Base-by-base conservation (phyloP, 2,329 filamentous ascomycete species). In the Alternaria atra region DNA sequence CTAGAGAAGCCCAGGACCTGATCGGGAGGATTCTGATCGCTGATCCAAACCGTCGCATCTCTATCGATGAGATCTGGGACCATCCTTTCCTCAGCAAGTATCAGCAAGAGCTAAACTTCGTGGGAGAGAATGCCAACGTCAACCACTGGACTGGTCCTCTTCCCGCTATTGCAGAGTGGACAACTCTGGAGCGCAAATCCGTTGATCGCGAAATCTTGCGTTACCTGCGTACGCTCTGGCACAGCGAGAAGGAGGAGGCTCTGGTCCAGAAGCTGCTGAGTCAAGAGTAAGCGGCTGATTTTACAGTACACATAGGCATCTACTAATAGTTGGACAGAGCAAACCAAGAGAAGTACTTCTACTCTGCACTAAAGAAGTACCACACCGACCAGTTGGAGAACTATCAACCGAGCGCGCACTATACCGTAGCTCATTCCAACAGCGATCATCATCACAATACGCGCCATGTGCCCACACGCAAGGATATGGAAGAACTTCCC, bases 271-370 rank as follows among this genome's bases (percentile, higher is more conserved):
- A 89, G 71, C 83, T 98, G n/a, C 67, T 82, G 54, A 82, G 77
- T 67, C 71, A 78, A 43, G 81, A 84, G 69, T 80, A 77, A 77
- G 77, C 68, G 29, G 20, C 34, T 12, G 7, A 15, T 12, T 12
- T n/a, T 13, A 30, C 23, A 7, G 5, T 5, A 23, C 20, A 6
- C 12, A 29, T 27, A 43, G 10, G 23, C 20, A 46, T 23, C 10
- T 37, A 35, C 55, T 55, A 42, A 57, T 55, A 62, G 40, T 58
- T n/a, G 32, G 32, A 25, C 60, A 94, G 91, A 65, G 84, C 87
- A 5, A 98, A 97, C 66, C 92, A 97, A 56, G 93, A 97, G 75
- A 97, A 97, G 74, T 86, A 94, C 67, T 97, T 98, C 78, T 99
- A 98, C 78, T 91, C 89, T 79, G 86, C 96, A 20, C 85, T 99